Conservation (phyloP, 164 flowering plant genomes). For the Dillenia suffruticosa region DNA sequence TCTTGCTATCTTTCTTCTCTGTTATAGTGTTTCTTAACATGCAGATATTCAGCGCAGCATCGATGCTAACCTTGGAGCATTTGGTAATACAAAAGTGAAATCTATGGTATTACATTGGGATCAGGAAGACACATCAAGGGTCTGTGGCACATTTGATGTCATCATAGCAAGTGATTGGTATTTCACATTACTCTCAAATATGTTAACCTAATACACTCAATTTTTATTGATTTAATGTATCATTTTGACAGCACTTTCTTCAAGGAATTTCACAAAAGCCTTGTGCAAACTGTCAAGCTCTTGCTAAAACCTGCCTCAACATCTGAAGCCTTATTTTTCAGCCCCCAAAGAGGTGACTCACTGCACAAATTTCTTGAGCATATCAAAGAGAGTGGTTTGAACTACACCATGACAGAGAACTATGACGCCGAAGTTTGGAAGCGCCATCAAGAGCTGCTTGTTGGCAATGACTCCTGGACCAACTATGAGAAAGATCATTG, state of each 20-base stretch:
- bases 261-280: conserved; percentile 74
- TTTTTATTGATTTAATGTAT: conserved; percentile 3
- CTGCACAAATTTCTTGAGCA: conserved; percentile 66
- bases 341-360: conserved; percentile 81
- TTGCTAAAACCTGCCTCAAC: conserved; percentile 43
- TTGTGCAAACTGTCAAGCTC: conserved; percentile 55
- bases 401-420: conserved; percentile 43
- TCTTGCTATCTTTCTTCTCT: no score
- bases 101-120: conserved; percentile 75
- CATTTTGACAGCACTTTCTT: conserved; percentile 77
- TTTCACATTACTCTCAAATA: not conserved
- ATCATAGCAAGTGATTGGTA: conserved; percentile 75
- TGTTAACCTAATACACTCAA: no score
- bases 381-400: conserved; percentile 46
- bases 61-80: conserved; percentile 46
- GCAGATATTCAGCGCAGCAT: conserved; percentile 76
- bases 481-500: conserved; percentile 81
- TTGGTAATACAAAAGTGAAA: conserved; percentile 60
- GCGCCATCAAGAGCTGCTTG: conserved; percentile 41
- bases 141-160: conserved; percentile 44
- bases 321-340: conserved; percentile 73
- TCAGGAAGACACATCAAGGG: conserved; percentile 28
- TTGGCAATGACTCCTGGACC: conserved; percentile 63
- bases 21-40: conserved; percentile 37
- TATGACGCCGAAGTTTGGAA: conserved; percentile 68